These are phyloP conservation scores for Xylaria arbuscula DNA, from an alignment of 2,329 filamentous ascomycete species.

Conservation along the genomic window DNA sequence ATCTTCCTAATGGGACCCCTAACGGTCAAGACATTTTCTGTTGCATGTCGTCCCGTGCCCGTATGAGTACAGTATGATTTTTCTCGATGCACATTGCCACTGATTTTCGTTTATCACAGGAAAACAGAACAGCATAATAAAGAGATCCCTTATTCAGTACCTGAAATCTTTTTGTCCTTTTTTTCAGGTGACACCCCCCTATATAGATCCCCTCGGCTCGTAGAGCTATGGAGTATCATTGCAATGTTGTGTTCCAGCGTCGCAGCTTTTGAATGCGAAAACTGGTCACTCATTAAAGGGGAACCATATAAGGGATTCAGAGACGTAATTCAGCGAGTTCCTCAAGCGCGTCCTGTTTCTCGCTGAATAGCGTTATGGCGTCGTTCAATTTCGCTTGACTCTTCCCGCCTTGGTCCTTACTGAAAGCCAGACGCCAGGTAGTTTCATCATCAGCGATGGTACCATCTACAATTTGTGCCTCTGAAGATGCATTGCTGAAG, in stretches of 20 bases:
- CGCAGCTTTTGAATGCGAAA: not conserved
- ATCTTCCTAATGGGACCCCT: not conserved
- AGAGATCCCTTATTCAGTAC: too few relatives aligned
- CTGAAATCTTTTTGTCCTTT: too few relatives aligned
- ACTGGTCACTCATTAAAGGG: not conserved
- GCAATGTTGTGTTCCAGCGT: not conserved
- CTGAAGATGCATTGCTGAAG: not conserved
- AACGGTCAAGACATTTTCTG: not conserved
- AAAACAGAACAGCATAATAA: too few relatives aligned
- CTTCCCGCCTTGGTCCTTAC: slow-evolving; percentile 15
- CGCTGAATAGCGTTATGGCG: slow-evolving; percentile 8
- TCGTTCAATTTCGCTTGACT: slow-evolving; percentile 17
- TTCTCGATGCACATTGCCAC: too few relatives aligned
- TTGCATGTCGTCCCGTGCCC: too few relatives aligned
- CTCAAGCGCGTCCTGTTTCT: slow-evolving; percentile 24
- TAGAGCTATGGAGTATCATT: too few relatives aligned
- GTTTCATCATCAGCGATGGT: not conserved
- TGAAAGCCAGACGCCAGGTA: slow-evolving; percentile 18
- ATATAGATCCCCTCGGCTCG: too few relatives aligned
- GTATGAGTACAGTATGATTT: too few relatives aligned
- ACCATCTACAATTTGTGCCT: not conserved
- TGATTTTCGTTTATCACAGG: too few relatives aligned
- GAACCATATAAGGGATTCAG: not conserved
- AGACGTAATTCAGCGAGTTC: not conserved
- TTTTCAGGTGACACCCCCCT: too few relatives aligned